Conservation (phyloP, 345 rosid genomes). For the Acer yangbiense region DNA sequence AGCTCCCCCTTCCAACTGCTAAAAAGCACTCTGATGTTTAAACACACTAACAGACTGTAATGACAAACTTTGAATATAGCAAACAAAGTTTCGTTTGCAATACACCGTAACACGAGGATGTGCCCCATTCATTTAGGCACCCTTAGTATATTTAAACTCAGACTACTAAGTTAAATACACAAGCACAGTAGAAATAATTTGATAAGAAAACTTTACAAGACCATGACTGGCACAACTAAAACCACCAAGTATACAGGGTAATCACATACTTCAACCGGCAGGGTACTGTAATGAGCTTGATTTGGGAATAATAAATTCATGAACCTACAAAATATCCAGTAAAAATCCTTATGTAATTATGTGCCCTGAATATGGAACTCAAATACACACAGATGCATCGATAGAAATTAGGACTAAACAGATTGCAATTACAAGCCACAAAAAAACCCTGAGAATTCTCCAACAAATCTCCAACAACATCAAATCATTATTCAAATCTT, state of each 20-base stretch:
- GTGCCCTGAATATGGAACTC: background rate
- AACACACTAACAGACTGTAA: background rate
- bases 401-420: background rate
- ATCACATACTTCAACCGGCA: background rate
- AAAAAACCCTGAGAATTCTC: slow-evolving; percentile 8
- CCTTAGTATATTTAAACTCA: background rate
- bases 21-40: background rate
- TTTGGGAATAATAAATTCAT: background rate
- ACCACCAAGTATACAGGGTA: background rate
- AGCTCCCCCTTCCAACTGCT: background rate
- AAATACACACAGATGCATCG: background rate
- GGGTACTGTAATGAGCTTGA: background rate
- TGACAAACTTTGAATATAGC: background rate
- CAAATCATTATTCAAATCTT: background rate
- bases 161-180: background rate
- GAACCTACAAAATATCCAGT: background rate
- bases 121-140: background rate
- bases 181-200: background rate
- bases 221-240: background rate
- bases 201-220: background rate
- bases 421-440: background rate
- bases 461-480: slow-evolving; percentile 3
- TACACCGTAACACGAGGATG: background rate
- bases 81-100: background rate
- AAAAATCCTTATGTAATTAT: background rate